phyloP scores from a whole-genome alignment of 148 eudicot species.

The Camellia granthamiana region DNA sequence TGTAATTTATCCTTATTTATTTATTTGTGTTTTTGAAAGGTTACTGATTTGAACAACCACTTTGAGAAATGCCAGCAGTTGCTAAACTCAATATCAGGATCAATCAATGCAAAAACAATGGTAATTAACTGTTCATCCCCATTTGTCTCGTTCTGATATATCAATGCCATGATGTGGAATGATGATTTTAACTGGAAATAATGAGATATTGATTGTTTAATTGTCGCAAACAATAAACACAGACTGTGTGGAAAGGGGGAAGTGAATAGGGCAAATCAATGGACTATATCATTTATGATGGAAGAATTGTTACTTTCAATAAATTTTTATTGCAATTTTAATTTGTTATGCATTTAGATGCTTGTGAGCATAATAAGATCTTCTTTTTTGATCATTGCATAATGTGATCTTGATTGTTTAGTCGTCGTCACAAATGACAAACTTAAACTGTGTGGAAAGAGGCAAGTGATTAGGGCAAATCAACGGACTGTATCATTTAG shows the following conservation, averaged over 20 bases:
- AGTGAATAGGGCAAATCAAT: neutral
- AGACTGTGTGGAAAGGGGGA: neutral
- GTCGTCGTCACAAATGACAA: too few relatives aligned
- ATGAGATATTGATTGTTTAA: neutral
- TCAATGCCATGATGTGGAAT: neutral
- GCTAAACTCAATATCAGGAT: constrained; percentile 67
- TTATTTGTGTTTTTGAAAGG: constrained; percentile 36
- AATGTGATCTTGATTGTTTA: too few relatives aligned
- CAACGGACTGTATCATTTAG: neutral
- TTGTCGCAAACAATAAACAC: neutral
- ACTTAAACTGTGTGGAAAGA: too few relatives aligned
- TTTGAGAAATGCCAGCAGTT: constrained; percentile 97
- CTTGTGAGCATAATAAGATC: too few relatives aligned
- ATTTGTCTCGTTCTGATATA: neutral
- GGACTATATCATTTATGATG: neutral
- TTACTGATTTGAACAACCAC: constrained; percentile 62
- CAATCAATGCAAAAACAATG: constrained; percentile 66
- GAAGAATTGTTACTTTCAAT: neutral
- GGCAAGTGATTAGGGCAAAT: too few relatives aligned
- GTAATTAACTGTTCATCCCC: constrained; percentile 25
- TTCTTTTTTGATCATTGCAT: too few relatives aligned
- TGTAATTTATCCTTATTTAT: neutral
- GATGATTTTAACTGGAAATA: neutral
- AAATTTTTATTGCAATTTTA: too few relatives aligned
- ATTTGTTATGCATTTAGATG: too few relatives aligned